Evolutionary conservation across 805 yeast species (phyloP).

Genomic region (Maudiozyma pseudohumilis): DNA sequence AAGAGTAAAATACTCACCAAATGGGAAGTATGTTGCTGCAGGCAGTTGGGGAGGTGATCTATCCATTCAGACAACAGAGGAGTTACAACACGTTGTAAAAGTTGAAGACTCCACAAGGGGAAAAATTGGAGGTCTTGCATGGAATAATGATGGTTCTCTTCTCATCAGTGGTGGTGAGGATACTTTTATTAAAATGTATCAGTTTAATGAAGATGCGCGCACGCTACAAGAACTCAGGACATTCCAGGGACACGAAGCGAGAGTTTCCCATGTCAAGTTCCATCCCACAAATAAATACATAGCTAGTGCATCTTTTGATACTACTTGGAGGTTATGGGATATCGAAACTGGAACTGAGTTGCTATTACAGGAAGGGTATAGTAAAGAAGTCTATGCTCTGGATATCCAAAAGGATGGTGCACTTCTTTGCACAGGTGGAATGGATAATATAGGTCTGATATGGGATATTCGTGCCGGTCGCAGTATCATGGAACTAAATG

Average conservation of each 20-base stretch:
- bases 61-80: constrained; percentile 35
- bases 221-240: constrained; percentile 16
- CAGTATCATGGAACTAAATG: constrained; percentile 44
- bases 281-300: constrained; percentile 54
- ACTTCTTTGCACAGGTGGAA: constrained; percentile 63
- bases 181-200: constrained; percentile 32
- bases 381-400: constrained; percentile 55
- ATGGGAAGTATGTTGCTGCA: constrained; percentile 34
- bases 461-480: constrained; percentile 87
- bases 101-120: constrained; percentile 36
- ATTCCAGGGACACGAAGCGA: constrained; percentile 37
- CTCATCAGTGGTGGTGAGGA: constrained; percentile 41
- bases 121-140: constrained; percentile 61
- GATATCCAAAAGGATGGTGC: constrained; percentile 72
- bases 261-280: constrained; percentile 52
- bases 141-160: constrained; percentile 35
- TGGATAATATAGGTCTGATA: constrained; percentile 59
- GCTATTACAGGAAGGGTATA: constrained; percentile 76
- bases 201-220: constrained; percentile 9
- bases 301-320: constrained; percentile 71
- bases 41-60: constrained; percentile 83
- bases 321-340: constrained; percentile 89
- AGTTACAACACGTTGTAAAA: constrained; percentile 26
- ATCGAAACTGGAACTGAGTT: constrained; percentile 39
- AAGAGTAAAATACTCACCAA: constrained; percentile 36